These are phyloP conservation scores for Ceratobasidium sp. DNA, from an alignment of 1,284 basidiomycete genomes.

Conservation along the genomic window DNA sequence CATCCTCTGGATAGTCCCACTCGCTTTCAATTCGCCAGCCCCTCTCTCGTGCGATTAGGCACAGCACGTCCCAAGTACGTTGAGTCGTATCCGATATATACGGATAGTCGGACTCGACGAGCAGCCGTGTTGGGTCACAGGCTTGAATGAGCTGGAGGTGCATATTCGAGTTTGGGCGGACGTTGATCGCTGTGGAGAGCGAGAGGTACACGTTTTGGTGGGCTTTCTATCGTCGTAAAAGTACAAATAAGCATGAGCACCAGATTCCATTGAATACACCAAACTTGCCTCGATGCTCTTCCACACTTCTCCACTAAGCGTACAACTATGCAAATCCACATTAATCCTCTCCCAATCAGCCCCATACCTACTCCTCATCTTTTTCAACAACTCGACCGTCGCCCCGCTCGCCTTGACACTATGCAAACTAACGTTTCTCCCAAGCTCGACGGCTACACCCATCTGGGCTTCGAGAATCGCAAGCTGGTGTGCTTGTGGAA, in stretches of 20 bases:
- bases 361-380: constrained; percentile 67
- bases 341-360: constrained; percentile 70
- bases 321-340: constrained; percentile 84
- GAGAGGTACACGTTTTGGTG: constrained; percentile 82
- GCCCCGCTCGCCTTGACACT: constrained; percentile 79
- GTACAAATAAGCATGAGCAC: constrained; percentile 17
- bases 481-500: constrained; percentile 80
- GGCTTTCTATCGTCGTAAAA: constrained; percentile 62
- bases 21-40: constrained; percentile 74
- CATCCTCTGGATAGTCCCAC: constrained; percentile 58
- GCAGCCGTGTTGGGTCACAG: constrained; percentile 71
- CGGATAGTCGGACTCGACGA: constrained; percentile 83
- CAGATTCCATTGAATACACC: constrained; percentile 21
- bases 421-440: constrained; percentile 80
- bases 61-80: constrained; percentile 78
- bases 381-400: constrained; percentile 72
- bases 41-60: constrained; percentile 71
- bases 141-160: constrained; percentile 70
- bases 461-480: constrained; percentile 80
- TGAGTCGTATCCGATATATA: constrained; percentile 65
- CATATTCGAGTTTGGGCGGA: constrained; percentile 66
- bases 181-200: constrained; percentile 81
- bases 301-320: constrained; percentile 77
- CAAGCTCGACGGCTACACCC: constrained; percentile 77
- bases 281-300: constrained; percentile 70